Evolutionary conservation across 1,284 basidiomycete genomes (phyloP).

Genomic region (Cystobasidium pallidum): DNA sequence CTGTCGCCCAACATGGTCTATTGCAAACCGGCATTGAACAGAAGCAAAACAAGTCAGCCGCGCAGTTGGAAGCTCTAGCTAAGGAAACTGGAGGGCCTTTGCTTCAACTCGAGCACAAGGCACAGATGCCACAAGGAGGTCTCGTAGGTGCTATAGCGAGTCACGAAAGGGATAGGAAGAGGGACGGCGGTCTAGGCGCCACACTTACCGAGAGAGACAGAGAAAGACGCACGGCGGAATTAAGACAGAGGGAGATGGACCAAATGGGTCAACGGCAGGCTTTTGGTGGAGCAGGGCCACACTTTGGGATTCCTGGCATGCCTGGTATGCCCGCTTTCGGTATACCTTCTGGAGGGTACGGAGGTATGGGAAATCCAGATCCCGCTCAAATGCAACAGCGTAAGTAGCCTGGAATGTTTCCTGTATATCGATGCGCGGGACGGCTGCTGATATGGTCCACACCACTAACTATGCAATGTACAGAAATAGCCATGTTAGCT

Average conservation of each 20-base stretch:
- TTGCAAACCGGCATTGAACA: slow-evolving; percentile 93
- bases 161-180: slow-evolving; percentile 89
- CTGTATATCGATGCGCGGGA: too few relatives aligned
- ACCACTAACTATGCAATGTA: neutral
- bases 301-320: slow-evolving; percentile 47
- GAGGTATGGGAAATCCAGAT: slow-evolving; percentile 2
- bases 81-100: slow-evolving; percentile 84
- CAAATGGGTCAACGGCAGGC: slow-evolving; percentile 67
- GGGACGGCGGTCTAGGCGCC: slow-evolving; percentile 91
- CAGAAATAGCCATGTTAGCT: slow-evolving; percentile 46
- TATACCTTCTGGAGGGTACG: slow-evolving; percentile 39
- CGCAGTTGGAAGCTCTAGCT: slow-evolving; percentile 88
- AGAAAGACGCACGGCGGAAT: slow-evolving; percentile 75
- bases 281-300: slow-evolving; percentile 49
- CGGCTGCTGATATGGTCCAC: too few relatives aligned
- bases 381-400: slow-evolving; percentile 29
- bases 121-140: slow-evolving; percentile 92
- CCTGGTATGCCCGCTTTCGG: slow-evolving; percentile 49
- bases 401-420: neutral
- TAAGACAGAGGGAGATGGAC: slow-evolving; percentile 86
- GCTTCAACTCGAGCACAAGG: slow-evolving; percentile 90
- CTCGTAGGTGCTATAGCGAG: slow-evolving; percentile 93
- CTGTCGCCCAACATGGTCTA: slow-evolving; percentile 77
- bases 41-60: slow-evolving; percentile 91
- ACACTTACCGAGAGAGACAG: slow-evolving; percentile 91